These are phyloP conservation scores for Apophysomyces variabilis DNA, from an alignment of 371 early-diverging fungal species.

Conservation along the genomic window DNA sequence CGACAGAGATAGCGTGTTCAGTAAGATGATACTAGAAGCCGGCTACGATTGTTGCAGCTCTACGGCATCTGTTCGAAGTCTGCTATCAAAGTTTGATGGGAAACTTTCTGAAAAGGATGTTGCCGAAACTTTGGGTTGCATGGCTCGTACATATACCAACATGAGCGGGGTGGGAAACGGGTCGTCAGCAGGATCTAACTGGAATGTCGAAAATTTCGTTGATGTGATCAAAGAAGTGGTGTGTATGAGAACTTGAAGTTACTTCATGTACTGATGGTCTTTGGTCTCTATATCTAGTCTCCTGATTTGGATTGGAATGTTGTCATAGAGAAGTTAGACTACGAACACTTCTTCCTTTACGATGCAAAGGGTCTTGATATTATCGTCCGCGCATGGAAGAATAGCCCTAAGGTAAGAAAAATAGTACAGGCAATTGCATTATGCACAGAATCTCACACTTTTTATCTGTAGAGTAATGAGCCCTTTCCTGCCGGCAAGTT, in stretches of 20 bases:
- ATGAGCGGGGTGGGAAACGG: conserved; percentile 54
- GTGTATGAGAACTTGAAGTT: conserved; percentile 9
- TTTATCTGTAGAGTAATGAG: conserved; percentile 17
- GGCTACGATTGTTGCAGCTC: conserved; percentile 65
- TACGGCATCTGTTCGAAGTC: conserved; percentile 45
- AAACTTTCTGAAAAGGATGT: conserved; percentile 61
- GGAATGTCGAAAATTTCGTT: conserved; percentile 76
- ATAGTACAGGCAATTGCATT: background rate
- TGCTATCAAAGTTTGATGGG: conserved; percentile 33
- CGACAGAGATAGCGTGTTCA: conserved; percentile 36
- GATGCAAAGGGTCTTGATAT: conserved; percentile 71
- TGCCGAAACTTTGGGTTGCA: conserved; percentile 75
- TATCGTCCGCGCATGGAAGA: conserved; percentile 68
- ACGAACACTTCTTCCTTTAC: conserved; percentile 67
- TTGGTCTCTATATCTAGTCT: conserved; percentile 31
- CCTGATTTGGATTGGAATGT: conserved; percentile 67
- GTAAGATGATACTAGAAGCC: conserved; percentile 60
- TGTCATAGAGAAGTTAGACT: conserved; percentile 71
- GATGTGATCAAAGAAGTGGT: conserved; percentile 60
- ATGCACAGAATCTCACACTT: background rate
- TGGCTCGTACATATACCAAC: conserved; percentile 67
- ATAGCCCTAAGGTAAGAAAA: conserved; percentile 57
- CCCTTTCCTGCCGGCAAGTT: conserved; percentile 75
- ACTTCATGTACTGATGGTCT: conserved; percentile 10
- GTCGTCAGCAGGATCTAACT: conserved; percentile 42